Percentiles rank a stretch among this genome's conserved stretches.
Evolutionary conservation across 1,284 basidiomycete species (phyloP).

Genomic region (Rhodotorula sp.): DNA sequence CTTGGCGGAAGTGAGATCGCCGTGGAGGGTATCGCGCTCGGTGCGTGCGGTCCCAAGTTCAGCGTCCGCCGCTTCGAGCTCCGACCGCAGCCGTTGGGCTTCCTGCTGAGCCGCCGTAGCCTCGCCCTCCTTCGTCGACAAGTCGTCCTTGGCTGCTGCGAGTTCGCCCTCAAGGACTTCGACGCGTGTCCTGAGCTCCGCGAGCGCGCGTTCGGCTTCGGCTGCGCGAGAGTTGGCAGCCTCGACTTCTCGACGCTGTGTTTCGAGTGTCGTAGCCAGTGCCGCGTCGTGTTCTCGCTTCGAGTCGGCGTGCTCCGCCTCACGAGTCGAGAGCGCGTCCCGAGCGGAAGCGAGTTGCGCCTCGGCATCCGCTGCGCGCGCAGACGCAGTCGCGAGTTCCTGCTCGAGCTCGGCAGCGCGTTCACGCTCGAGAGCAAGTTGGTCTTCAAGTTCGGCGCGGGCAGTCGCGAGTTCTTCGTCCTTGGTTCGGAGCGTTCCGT

Average conservation of each 20-base stretch:
- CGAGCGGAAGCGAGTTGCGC: neutral
- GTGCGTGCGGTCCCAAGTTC: neutral
- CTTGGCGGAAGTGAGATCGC: too few relatives aligned
- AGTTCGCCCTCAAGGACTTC: neutral
- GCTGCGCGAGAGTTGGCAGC: too few relatives aligned
- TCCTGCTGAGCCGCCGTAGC: neutral
- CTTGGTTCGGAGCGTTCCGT: constrained; percentile 12
- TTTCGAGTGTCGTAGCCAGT: too few relatives aligned
- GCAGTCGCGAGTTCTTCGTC: neutral
- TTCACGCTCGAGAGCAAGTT: neutral
- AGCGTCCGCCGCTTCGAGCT: constrained; percentile 5
- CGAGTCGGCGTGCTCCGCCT: neutral
- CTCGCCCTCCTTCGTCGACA: neutral
- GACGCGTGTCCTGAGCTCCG: neutral
- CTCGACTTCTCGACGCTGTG: neutral
- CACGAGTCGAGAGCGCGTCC: neutral
- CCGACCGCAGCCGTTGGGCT: neutral
- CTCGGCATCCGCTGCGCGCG: neutral
- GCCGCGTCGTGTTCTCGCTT: neutral
- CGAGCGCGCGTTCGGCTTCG: neutral
- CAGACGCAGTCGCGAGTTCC: neutral
- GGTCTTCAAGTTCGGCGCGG: constrained; percentile 21
- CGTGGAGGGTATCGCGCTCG: neutral
- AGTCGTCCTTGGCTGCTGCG: neutral
- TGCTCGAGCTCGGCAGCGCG: constrained; percentile 2